Evolutionary conservation across 495 filamentous ascomycete species (phyloP), one percentile per base, ranked within the genome.

Genomic region (Hyaloscypha hepaticicola): DNA sequence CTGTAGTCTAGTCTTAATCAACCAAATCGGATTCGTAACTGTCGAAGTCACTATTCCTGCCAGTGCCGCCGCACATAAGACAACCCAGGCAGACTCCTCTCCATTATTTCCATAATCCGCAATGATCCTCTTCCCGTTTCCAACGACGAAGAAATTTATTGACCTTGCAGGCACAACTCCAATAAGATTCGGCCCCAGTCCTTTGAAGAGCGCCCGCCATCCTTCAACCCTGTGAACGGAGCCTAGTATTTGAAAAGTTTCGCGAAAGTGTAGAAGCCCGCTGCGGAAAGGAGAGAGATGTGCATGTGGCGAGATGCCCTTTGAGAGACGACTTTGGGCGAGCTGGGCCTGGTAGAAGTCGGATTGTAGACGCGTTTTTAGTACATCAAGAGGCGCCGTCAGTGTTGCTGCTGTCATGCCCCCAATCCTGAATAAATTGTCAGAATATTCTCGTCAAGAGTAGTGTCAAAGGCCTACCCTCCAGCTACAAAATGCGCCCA

Each of bases 21-120:
- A 80, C 92, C 92, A 96, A 64, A 96, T 96, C 2, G 92, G 92
- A 75, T 96, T 96, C 21, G 92, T 96, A 21, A 88, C 91, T 3
- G 92, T 95, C 22, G 88, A 87, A 0, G 92, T 96, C 22, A 87
- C 85, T 38, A 96, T 79, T 29, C 92, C 92, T 1, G 92, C 91
- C 31, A 80, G 77, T 26, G 87, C 85, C 12, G 89, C 92, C 5
- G 90, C 86, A 62, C 82, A 81, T 0, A 93, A 80, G 74, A 96
- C 92, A 6, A 94, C 84, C 73, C 82, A 83, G 0, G 88, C 83
- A 16, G 86, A 82, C 65, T 93, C 89, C 64, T 85, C 66, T 21
- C 85, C 88, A 51, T 78, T 68, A 66, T 89, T 89, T 69, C 90
- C 79, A 66, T 85, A 76, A 27, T 89, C 79, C 52, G 87, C 85